phyloP scores from a whole-genome alignment of 1,284 basidiomycete genomes.

The Cutaneotrichosporon sp. region DNA sequence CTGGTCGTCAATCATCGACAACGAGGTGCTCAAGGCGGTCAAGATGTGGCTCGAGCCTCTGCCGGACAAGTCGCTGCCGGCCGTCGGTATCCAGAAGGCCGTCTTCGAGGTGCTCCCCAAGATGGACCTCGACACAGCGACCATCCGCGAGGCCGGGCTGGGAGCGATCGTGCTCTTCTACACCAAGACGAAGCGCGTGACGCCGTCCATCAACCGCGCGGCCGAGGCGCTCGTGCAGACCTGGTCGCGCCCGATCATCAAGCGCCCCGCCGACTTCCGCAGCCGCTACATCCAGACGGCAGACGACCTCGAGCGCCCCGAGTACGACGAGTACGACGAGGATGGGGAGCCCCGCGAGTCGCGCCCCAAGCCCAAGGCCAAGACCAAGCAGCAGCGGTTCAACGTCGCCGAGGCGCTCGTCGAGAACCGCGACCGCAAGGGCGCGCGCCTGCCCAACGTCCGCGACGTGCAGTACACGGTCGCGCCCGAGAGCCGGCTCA shows the following conservation, averaged over 20 bases:
- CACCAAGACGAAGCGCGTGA: slow-evolving; percentile 83
- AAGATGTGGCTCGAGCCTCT: slow-evolving; percentile 92
- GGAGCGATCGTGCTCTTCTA: slow-evolving; percentile 96
- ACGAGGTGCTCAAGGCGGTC: slow-evolving; percentile 89
- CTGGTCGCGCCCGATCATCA: slow-evolving; percentile 95
- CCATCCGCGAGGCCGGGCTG: slow-evolving; percentile 87
- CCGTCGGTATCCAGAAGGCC: slow-evolving; percentile 92
- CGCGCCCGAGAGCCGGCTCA: slow-evolving; percentile 39
- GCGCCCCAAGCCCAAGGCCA: slow-evolving; percentile 14
- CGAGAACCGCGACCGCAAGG: slow-evolving; percentile 44
- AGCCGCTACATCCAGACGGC: slow-evolving; percentile 32
- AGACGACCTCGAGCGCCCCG: slow-evolving; percentile 22
- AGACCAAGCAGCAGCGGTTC: slow-evolving; percentile 37
- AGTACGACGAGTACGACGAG: slow-evolving; percentile 20
- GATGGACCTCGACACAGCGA: slow-evolving; percentile 91
- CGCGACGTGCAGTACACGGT: slow-evolving; percentile 50
- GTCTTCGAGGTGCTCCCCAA: slow-evolving; percentile 81
- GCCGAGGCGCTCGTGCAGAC: slow-evolving; percentile 82
- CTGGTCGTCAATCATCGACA: slow-evolving; percentile 91
- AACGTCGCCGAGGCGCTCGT: slow-evolving; percentile 37
- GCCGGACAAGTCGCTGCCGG: slow-evolving; percentile 86
- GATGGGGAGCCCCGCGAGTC: slow-evolving; percentile 14
- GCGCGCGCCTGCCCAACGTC: slow-evolving; percentile 37
- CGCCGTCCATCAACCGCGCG: slow-evolving; percentile 72
- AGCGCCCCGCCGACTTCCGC: slow-evolving; percentile 80